A percentile compares a stretch with the other conserved stretches of the same genome.
phyloP scores from a whole-genome alignment of 2,329 filamentous ascomycete genomes.

The Aureobasidium sp. region DNA sequence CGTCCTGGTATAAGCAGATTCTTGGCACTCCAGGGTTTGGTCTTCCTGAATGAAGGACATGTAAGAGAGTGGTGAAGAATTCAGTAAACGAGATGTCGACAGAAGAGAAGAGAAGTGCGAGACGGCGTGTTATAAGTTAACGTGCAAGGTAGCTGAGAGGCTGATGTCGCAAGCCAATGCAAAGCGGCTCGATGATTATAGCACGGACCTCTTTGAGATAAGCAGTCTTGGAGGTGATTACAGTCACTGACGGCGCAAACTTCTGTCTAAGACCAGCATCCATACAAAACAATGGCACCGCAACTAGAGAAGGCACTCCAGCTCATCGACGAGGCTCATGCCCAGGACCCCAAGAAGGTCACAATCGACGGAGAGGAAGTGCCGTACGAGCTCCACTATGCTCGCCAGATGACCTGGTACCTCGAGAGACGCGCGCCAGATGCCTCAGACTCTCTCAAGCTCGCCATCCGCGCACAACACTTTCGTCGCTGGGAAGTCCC shows the following conservation, averaged over 20 bases:
- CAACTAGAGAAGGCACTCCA: conserved; percentile 43
- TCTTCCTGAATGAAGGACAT: neutral
- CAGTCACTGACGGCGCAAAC: neutral
- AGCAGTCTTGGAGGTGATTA: neutral
- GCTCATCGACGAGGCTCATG: conserved; percentile 66
- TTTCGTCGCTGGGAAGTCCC: conserved; percentile 80
- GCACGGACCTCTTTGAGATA: conserved; percentile 8
- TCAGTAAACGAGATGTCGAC: neutral
- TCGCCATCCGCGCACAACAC: conserved; percentile 78
- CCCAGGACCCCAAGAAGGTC: conserved; percentile 54
- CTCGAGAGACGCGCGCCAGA: conserved; percentile 51
- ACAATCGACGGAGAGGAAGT: conserved; percentile 36
- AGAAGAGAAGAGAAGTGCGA: neutral
- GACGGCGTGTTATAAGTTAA: neutral
- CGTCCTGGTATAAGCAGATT: neutral
- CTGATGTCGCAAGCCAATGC: neutral
- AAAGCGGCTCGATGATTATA: neutral
- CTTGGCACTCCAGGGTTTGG: neutral
- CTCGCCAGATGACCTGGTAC: conserved; percentile 68
- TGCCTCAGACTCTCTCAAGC: conserved; percentile 57
- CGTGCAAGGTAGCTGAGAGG: neutral
- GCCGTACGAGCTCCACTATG: conserved; percentile 78
- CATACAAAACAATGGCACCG: conserved; percentile 10
- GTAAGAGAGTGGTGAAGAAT: neutral
- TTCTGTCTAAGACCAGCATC: neutral